phyloP scores from a whole-genome alignment of 495 filamentous ascomycete genomes.

The Hypomontagnella submonticulosa region DNA sequence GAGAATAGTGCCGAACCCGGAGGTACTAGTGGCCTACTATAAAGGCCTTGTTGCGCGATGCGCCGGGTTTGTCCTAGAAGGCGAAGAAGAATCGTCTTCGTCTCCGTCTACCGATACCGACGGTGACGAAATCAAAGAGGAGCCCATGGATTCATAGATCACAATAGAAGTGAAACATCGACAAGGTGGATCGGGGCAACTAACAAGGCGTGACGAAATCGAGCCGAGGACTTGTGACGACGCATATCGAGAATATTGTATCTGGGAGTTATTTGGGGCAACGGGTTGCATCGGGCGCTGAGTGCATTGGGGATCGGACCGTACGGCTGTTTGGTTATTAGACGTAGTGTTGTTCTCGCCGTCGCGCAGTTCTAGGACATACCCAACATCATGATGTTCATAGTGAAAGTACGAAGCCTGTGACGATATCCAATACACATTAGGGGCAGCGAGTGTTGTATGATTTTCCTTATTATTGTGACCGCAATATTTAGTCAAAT shows the following conservation, averaged over 20 bases:
- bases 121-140: constrained; percentile 39
- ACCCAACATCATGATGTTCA: constrained; percentile 25
- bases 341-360: constrained; percentile 15
- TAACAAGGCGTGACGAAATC: background rate
- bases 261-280: constrained; percentile 28
- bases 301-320: constrained; percentile 26
- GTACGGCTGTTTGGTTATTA: constrained; percentile 30
- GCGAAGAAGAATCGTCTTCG: constrained; percentile 30
- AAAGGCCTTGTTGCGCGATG: constrained; percentile 77
- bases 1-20: constrained; percentile 95
- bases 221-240: constrained; percentile 11
- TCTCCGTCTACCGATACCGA: constrained; percentile 22
- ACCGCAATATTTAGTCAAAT: background rate
- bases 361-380: constrained; percentile 39
- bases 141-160: constrained; percentile 31
- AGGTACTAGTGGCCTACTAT: constrained; percentile 93
- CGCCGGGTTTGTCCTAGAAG: constrained; percentile 57
- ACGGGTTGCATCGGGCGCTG: constrained; percentile 38
- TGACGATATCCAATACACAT: constrained; percentile 10
- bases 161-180: constrained; percentile 17
- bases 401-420: constrained; percentile 25
- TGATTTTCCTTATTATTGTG: background rate
- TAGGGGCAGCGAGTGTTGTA: constrained; percentile 14
- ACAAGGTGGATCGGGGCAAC: background rate
- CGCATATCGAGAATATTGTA: constrained; percentile 22